phyloP scores from a whole-genome alignment of 306 rosid genomes.

The Pyrus pyrifolia region DNA sequence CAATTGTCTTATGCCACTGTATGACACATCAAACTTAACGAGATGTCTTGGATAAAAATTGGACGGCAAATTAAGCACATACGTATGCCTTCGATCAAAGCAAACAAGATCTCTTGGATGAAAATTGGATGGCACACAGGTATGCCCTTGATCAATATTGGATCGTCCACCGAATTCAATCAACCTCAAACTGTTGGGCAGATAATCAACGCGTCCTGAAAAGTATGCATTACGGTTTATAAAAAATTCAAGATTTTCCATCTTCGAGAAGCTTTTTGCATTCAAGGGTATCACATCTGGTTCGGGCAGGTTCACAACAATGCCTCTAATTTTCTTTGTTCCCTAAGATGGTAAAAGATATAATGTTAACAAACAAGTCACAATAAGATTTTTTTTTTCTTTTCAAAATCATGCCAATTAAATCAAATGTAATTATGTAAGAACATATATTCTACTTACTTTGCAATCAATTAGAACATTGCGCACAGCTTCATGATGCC shows the following conservation, averaged over 20 bases:
- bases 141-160: constrained; percentile 13
- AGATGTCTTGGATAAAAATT: no score
- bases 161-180: constrained; percentile 25
- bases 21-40: not conserved
- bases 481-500: no score
- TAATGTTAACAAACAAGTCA: constrained; percentile 17
- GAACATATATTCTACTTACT: not conserved
- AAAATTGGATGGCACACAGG: not conserved
- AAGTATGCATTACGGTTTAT: constrained; percentile 18
- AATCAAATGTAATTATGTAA: no score
- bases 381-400: no score
- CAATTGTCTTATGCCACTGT: constrained; percentile 11
- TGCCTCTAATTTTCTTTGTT: not conserved
- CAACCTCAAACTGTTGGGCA: constrained; percentile 23
- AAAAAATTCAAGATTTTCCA: not conserved
- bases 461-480: not conserved
- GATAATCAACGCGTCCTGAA: constrained; percentile 9
- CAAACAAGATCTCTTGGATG: no score
- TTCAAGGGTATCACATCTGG: no score
- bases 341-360: not conserved
- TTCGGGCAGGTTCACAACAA: not conserved
- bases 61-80: no score
- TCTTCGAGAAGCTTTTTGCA: no score
- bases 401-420: no score
- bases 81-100: no score